Percentiles rank a stretch among this genome's conserved stretches.
phyloP scores from a whole-genome alignment of 202 grass and related monocot genomes.

The Saccharum hybrid region DNA sequence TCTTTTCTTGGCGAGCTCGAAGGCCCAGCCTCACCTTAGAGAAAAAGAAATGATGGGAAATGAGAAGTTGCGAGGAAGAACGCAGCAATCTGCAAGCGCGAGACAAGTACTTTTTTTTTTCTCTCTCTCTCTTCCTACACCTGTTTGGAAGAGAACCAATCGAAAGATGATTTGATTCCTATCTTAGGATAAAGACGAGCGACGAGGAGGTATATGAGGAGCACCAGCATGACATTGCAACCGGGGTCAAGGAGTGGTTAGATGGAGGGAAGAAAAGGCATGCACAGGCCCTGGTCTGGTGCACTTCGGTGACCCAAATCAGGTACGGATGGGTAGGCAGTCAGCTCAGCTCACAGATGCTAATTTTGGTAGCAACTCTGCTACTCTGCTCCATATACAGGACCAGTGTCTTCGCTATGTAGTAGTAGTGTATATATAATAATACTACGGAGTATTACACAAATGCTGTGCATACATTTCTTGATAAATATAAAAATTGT shows the following conservation, averaged over 20 bases:
- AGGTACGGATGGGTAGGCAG: constrained; percentile 46
- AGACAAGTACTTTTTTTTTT: constrained; percentile 24
- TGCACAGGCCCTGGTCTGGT: constrained; percentile 38
- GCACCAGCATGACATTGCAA: constrained; percentile 14
- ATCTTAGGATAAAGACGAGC: constrained; percentile 50
- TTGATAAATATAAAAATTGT: neutral
- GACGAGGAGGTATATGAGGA: constrained; percentile 48
- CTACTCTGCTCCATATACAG: constrained; percentile 2
- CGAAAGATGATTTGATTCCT: constrained; percentile 22
- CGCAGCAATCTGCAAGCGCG: constrained; percentile 27
- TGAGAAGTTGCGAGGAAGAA: constrained; percentile 15
- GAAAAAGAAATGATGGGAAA: constrained; percentile 32
- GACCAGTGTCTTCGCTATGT: neutral
- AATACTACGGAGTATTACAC: neutral
- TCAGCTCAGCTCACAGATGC: constrained; percentile 39
- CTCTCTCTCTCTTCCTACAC: neutral
- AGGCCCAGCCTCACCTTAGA: constrained; percentile 22
- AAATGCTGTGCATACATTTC: neutral
- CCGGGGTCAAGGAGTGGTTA: constrained; percentile 34
- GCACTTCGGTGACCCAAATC: constrained; percentile 48
- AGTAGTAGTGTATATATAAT: neutral
- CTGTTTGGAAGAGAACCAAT: constrained; percentile 37
- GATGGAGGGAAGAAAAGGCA: constrained; percentile 58
- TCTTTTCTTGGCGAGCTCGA: constrained; percentile 10
- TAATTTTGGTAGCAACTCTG: constrained; percentile 51